A percentile compares a stretch with the other conserved stretches of the same genome.
These are phyloP conservation scores for Microsporum ferrugineum DNA, from an alignment of 2,329 filamentous ascomycete species.

Conservation along the genomic window DNA sequence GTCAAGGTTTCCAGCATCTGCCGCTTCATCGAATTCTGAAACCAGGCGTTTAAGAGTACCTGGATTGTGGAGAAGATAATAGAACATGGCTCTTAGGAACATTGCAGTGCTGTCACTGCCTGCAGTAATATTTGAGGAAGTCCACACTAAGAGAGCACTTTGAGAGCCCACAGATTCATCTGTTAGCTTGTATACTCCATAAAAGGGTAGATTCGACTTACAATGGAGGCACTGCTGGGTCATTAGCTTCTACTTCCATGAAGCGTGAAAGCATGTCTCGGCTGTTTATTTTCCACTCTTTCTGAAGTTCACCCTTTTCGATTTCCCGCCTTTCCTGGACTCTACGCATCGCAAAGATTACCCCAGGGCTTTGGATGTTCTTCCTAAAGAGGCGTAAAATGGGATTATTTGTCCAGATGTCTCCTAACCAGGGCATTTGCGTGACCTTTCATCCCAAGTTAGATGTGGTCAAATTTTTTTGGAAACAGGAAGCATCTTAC, in stretches of 20 bases:
- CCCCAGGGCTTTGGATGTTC: slow-evolving; percentile 58
- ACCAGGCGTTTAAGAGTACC: slow-evolving; percentile 23
- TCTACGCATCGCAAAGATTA: slow-evolving; percentile 58
- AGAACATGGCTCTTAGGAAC: slow-evolving; percentile 58
- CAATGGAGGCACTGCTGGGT: slow-evolving; percentile 22
- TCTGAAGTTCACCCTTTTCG: slow-evolving; percentile 37
- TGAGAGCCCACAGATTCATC: slow-evolving; percentile 54
- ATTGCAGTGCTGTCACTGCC: slow-evolving; percentile 74
- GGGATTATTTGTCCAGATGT: slow-evolving; percentile 62
- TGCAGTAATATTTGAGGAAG: slow-evolving; percentile 47
- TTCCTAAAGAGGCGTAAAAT: slow-evolving; percentile 54
- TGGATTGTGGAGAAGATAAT: slow-evolving; percentile 58
- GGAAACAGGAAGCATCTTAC: neutral
- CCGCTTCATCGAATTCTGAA: slow-evolving; percentile 27
- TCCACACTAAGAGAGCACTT: slow-evolving; percentile 64
- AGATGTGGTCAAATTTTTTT: neutral
- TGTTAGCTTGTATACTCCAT: slow-evolving; percentile 52
- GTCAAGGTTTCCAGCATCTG: slow-evolving; percentile 51
- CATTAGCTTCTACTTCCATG: slow-evolving; percentile 18
- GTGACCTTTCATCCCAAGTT: slow-evolving; percentile 43
- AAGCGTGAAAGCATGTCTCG: slow-evolving; percentile 30
- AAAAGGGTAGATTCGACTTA: slow-evolving; percentile 41
- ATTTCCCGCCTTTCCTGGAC: slow-evolving; percentile 54
- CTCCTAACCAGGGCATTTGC: slow-evolving; percentile 62
- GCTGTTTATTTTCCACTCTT: slow-evolving; percentile 29